These are phyloP conservation scores for Phytophthora pisi DNA, from an alignment of 352 stramenopile genomes.

Conservation along the genomic window DNA sequence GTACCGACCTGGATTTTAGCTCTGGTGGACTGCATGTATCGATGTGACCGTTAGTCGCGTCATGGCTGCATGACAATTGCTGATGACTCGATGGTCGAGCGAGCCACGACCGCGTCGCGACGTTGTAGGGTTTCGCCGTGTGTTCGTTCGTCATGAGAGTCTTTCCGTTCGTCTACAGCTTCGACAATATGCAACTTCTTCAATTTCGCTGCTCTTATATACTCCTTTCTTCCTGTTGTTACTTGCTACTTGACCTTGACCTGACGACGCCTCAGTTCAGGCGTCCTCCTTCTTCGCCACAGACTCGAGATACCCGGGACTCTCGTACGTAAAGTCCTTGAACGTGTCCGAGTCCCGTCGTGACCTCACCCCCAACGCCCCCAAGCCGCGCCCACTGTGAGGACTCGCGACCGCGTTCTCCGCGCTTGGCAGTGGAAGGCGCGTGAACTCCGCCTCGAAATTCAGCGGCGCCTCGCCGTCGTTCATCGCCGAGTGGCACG, in stretches of 20 bases:
- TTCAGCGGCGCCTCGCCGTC: conserved; percentile 79
- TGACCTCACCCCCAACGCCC: conserved; percentile 26
- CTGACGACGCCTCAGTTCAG: not conserved
- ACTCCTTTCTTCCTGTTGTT: conserved; percentile 13
- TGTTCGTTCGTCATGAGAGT: not conserved
- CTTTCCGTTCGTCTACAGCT: conserved; percentile 15
- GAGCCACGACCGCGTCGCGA: not conserved
- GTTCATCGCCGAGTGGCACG: conserved; percentile 75
- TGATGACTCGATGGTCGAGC: not conserved
- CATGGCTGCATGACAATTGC: not conserved
- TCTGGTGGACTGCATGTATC: not conserved
- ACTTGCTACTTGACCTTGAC: not conserved
- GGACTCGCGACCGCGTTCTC: conserved; percentile 44
- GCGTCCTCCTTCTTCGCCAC: conserved; percentile 43
- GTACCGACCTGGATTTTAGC: conserved; percentile 10
- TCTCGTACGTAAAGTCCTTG: conserved; percentile 84
- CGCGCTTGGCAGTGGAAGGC: conserved; percentile 75
- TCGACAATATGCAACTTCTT: conserved; percentile 23
- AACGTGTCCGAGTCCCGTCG: conserved; percentile 78
- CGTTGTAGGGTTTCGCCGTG: not conserved
- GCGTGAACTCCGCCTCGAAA: conserved; percentile 88
- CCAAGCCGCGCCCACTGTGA: conserved; percentile 15
- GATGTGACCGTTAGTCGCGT: not conserved
- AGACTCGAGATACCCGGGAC: conserved; percentile 66
- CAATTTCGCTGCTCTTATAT: conserved; percentile 32